Evolutionary conservation across 179 eudicot species (phyloP), one percentile per base, ranked within the genome.

Genomic region (Drosera spatulata): DNA sequence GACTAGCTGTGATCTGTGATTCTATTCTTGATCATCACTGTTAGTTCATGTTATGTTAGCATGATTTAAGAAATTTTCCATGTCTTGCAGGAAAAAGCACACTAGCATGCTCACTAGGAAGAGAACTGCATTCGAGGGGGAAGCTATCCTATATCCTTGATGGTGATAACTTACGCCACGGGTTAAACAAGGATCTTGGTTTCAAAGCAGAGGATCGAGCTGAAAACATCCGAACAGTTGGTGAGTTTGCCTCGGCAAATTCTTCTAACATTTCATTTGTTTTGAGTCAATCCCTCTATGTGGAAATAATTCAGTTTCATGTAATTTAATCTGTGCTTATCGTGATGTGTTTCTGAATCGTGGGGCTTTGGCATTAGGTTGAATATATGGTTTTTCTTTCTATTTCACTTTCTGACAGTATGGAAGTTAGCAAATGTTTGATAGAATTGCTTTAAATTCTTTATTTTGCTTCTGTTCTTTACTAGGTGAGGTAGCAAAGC

Each of bases 141-240:
- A 91, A 88, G 50, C 79, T 91, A 59, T 81, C 97, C 9, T 91
- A 91, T 66, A 75, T 88, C 41, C 94, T 91, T 62, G 97, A 91
- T 48, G 97, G 97, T 51, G 97, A 91, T 74, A 91, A 88, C 72
- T 75, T 91, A 61, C 82, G 97, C 75, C 97, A 87, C 74, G 96
- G 96, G 38, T 75, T 91, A 10, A 91, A 83, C 77, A 91, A 82
- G 73, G 84, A 91, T 69, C 87, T 91, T 45, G 86, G 96, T 64
- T 91, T 91, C 68, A 47, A 78, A 46, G 81, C 91, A 3, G 96
- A 88, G 60, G 96, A 88, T 62, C 79, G 97, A 53, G 79, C 81
- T 58, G 96, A 91, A 80, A 91, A 87, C 63, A 91, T 91, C 55
- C 85, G 97, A 58, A 82, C 96, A 71, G 91, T 85, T 75, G 97